Conservation (phyloP, 208 protist species). For the Acanthamoeba lugdunensis region DNA sequence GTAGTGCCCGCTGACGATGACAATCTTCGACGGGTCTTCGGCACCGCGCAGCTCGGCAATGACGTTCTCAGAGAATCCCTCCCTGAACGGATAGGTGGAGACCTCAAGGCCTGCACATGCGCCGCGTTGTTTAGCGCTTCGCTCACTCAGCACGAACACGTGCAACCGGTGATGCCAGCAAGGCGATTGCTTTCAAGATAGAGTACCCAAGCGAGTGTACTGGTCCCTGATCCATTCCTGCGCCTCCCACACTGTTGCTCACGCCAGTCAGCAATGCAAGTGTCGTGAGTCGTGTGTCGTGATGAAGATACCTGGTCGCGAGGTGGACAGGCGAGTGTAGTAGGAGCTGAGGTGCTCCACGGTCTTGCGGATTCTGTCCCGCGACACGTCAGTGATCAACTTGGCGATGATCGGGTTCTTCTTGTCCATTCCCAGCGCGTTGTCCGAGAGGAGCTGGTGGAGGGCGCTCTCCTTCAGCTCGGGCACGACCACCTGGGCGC, state of each 20-base stretch:
- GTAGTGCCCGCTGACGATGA: constrained; percentile 62
- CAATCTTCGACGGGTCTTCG: constrained; percentile 34
- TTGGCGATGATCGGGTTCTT: constrained; percentile 33
- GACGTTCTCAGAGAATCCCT: constrained; percentile 59
- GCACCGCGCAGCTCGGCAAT: constrained; percentile 40
- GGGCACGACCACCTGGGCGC: background rate
- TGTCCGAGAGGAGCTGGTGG: background rate
- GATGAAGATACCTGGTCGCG: background rate
- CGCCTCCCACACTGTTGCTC: background rate
- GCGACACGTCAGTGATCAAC: constrained; percentile 3
- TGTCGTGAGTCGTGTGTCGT: background rate
- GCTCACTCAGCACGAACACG: too few relatives aligned
- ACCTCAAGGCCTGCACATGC: constrained; percentile 21
- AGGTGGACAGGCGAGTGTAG: constrained; percentile 52
- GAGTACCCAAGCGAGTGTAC: constrained; percentile 3
- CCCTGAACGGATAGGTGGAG: constrained; percentile 12
- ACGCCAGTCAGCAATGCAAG: background rate
- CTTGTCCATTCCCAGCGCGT: background rate
- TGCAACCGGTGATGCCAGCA: background rate
- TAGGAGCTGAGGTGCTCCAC: constrained; percentile 54
- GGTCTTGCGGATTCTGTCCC: constrained; percentile 37
- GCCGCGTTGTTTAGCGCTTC: background rate
- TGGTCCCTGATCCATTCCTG: constrained; percentile 21
- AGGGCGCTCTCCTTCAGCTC: background rate
- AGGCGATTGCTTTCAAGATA: background rate